Evolutionary conservation across 1,139 yeast species (phyloP).

Genomic region (Yamadazyma triangularis): DNA sequence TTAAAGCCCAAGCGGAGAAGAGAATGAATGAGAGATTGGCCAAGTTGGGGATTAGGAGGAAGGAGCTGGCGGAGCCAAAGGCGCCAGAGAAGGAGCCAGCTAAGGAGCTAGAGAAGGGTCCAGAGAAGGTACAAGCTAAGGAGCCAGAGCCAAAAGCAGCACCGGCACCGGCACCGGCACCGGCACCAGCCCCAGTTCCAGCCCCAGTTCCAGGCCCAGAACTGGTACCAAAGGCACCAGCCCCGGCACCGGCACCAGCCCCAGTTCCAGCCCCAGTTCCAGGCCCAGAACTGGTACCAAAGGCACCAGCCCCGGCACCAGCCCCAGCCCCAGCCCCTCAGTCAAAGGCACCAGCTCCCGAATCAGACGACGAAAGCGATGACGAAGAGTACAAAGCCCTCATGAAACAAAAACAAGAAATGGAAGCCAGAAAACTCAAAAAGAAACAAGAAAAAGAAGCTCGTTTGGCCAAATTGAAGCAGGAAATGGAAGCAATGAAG

Average conservation of each 20-base stretch:
- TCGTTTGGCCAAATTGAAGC: constrained; percentile 53
- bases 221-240: constrained; percentile 4
- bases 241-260: constrained; percentile 4
- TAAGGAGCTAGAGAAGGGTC: constrained; percentile 1
- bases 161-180: background rate
- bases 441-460: constrained; percentile 54
- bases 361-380: constrained; percentile 7
- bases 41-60: constrained; percentile 65
- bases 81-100: constrained; percentile 1
- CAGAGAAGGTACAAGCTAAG: constrained; percentile 3
- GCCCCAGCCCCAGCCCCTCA: constrained; percentile 1
- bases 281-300: no score
- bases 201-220: constrained; percentile 3
- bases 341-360: constrained; percentile 2
- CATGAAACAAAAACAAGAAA: constrained; percentile 42
- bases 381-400: constrained; percentile 47
- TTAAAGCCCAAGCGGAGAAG: constrained; percentile 87
- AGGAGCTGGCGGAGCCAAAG: constrained; percentile 6
- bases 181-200: constrained; percentile 3
- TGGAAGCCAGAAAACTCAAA: constrained; percentile 48
- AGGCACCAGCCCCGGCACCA: constrained; percentile 1
- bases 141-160: constrained; percentile 3
- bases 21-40: constrained; percentile 89
- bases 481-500: constrained; percentile 63
- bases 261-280: constrained; percentile 3